Base-by-base conservation (phyloP, 345 rosid species). In the Sapria himalayana region DNA sequence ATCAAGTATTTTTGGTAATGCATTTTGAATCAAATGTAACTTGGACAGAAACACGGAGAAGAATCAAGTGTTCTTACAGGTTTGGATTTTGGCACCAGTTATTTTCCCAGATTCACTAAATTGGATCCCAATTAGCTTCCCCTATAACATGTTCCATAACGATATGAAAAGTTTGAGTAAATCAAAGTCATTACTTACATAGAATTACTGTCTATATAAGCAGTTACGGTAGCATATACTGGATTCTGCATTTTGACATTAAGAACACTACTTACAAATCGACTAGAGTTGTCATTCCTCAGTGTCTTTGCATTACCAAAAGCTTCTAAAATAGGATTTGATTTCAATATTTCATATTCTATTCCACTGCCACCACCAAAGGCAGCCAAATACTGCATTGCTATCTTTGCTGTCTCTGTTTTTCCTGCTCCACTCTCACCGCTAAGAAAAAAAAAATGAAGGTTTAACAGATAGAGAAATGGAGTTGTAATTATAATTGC, bases 371-470 rank as follows among this genome's bases (percentile, higher is more conserved):
- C 98, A 37, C 95, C 98, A 58, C 98, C 98, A 55, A 82, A 94
- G 51, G 94, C 93, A 59, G 98, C 98, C 67, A 89, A 64, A 65
- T 82, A 89, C 45, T 89, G 98, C 98, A 89, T 89, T 33, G 95
- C 93, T 67, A 89, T 89, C 74, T 89, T 89, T 36, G 98, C 98
- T 17, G 98, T 82, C 73, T 89, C 95, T 16, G 98, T 89, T 66
- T 89, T 89, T 48, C 98, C 98, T 14, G 97, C 97, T 54, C 94
- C 97, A 72, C 97, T 86, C 66, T 86, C 97, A 43, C 97, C 97
- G 21, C 98, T 89, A n/a, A n/a, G 73, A 16, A 62, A 49, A 49
- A 69, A 50, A 29, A 73, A 55, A 37, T 33, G 35, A 52, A 41
- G n/a, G n/a, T n/a, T n/a, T 21, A 25, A 41, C 16, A 12, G n/a